Conservation (phyloP, 345 rosid species). For the Reutealis trisperma region DNA sequence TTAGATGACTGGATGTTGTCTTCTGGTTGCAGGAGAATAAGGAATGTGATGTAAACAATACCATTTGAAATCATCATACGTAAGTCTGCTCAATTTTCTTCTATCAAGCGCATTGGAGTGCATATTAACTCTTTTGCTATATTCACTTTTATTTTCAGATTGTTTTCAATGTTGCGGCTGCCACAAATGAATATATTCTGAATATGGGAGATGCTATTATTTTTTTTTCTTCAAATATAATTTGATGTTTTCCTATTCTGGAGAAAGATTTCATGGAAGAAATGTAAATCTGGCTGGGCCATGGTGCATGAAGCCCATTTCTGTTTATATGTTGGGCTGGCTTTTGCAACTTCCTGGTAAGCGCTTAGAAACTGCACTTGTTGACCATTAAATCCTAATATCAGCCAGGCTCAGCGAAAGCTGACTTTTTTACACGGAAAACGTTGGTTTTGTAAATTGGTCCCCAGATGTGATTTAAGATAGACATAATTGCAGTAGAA, state of each 20-base stretch:
- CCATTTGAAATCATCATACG: neutral
- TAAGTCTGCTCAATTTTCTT: neutral
- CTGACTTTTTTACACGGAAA: neutral
- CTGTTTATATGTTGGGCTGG: neutral
- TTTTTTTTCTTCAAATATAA: neutral
- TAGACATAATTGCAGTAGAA: neutral
- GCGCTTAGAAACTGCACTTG: neutral
- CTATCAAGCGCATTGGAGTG: neutral
- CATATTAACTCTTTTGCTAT: neutral
- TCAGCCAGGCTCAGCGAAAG: neutral
- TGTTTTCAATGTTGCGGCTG: neutral
- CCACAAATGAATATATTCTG: neutral
- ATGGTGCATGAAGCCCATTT: conserved; percentile 6
- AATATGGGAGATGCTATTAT: neutral
- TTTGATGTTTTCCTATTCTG: neutral
- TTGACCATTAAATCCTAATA: neutral
- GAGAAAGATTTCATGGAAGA: neutral
- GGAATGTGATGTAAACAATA: neutral
- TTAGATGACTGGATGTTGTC: neutral
- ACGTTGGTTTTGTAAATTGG: neutral
- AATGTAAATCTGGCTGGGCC: neutral
- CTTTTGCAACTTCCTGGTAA: neutral
- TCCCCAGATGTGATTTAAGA: neutral
- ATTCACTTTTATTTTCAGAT: too few species aligned
- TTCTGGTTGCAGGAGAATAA: neutral